Evolutionary conservation across 164 flowering plant genomes (phyloP).

Genomic region (Chimonanthus praecox): DNA sequence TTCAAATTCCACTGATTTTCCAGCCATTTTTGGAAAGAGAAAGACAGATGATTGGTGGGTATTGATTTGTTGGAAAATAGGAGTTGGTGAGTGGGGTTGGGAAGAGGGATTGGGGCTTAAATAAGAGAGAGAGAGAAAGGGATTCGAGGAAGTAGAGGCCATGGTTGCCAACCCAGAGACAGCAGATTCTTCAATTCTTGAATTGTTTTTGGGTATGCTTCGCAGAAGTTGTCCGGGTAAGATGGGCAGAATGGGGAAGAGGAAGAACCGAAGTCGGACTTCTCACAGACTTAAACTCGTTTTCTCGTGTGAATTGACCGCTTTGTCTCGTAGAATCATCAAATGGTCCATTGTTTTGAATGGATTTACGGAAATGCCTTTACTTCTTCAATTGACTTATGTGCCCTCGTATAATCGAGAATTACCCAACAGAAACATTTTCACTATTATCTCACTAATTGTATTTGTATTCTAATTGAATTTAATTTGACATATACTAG

Average conservation of each 20-base stretch:
- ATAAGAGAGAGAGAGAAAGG: background rate
- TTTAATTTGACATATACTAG: too few relatives aligned
- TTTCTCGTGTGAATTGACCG: background rate
- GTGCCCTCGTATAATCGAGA: background rate
- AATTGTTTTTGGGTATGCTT: background rate
- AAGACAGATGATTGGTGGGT: background rate
- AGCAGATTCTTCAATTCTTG: background rate
- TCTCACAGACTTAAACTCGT: too few relatives aligned
- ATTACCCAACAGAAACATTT: too few relatives aligned
- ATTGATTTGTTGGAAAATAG: background rate
- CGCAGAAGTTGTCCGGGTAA: background rate
- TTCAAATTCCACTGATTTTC: slow-evolving; percentile 14
- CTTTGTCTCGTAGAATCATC: background rate
- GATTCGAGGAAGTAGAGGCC: slow-evolving; percentile 2
- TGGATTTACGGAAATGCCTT: background rate
- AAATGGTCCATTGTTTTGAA: background rate
- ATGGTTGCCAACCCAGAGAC: background rate
- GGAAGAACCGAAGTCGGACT: background rate
- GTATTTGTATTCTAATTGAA: too few relatives aligned
- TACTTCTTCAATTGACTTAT: background rate
- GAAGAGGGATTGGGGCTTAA: background rate
- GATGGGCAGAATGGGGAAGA: background rate
- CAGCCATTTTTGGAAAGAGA: slow-evolving; percentile 1
- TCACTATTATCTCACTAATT: too few relatives aligned
- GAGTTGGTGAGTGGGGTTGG: background rate